These are phyloP conservation scores for Fusarium tupiense DNA, from an alignment of 2,329 filamentous ascomycete species.

Conservation along the genomic window DNA sequence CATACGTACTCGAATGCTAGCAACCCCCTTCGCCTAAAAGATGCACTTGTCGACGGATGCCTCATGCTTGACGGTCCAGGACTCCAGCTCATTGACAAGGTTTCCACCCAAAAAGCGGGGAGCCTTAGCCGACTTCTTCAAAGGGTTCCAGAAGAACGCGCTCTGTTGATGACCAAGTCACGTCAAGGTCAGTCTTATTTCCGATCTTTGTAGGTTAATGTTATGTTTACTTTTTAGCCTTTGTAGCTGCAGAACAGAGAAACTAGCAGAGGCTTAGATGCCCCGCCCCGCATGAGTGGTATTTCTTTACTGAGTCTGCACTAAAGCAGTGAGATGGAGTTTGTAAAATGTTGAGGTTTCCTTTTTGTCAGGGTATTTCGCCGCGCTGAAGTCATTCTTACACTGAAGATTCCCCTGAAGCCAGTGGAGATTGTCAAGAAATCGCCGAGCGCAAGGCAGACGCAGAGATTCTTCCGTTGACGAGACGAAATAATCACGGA, in stretches of 20 bases:
- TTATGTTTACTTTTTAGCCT: constrained; percentile 15
- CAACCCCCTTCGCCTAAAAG: constrained; percentile 18
- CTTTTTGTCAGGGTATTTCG: constrained; percentile 1
- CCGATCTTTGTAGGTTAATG: not conserved
- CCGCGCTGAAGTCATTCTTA: not conserved
- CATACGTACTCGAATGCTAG: constrained; percentile 6
- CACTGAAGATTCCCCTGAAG: not conserved
- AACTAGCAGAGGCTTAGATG: not conserved
- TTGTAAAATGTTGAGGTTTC: not conserved
- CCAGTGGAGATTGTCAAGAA: constrained; percentile 25
- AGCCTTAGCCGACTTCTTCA: constrained; percentile 11
- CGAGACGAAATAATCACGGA: constrained; percentile 32
- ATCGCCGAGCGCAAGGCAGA: constrained; percentile 22
- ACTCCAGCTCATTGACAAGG: constrained; percentile 10
- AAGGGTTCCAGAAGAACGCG: constrained; percentile 30
- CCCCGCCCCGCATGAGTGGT: constrained; percentile 14
- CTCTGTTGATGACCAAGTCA: not conserved
- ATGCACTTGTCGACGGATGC: constrained; percentile 18
- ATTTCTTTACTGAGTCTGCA: not conserved
- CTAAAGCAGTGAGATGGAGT: constrained; percentile 15
- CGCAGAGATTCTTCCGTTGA: constrained; percentile 1
- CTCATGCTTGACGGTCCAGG: constrained; percentile 12
- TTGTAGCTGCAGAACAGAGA: constrained; percentile 7
- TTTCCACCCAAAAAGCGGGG: constrained; percentile 27
- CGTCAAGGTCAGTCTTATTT: constrained; percentile 6